phyloP scores from a whole-genome alignment of 345 rosid species.

The Eutrema japonicum region DNA sequence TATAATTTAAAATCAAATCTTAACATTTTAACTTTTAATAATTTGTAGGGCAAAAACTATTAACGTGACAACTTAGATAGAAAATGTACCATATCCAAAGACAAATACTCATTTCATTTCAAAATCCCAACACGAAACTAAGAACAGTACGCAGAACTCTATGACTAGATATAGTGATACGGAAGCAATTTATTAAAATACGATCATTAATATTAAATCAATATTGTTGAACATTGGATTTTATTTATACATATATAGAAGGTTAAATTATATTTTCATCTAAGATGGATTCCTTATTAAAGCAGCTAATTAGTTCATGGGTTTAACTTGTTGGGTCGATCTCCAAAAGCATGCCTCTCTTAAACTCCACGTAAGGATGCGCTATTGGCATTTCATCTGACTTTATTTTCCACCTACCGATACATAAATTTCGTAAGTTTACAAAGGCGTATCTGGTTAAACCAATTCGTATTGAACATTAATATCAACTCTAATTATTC shows the following conservation, averaged over 20 bases:
- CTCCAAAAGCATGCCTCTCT: conserved; percentile 64
- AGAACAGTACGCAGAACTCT: background rate
- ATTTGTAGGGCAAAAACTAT: background rate
- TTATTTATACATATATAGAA: background rate
- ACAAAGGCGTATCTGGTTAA: background rate
- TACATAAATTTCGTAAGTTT: background rate
- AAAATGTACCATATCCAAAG: background rate
- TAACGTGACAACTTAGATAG: background rate
- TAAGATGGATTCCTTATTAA: conserved; percentile 14
- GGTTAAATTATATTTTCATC: background rate
- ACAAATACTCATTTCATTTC: background rate
- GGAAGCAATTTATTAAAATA: background rate
- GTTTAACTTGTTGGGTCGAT: conserved; percentile 48
- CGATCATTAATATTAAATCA: background rate
- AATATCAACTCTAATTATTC: background rate
- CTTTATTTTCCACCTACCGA: conserved; percentile 69
- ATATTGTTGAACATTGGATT: background rate
- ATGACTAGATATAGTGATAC: conserved; percentile 2
- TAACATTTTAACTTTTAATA: background rate
- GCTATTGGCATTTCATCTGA: conserved; percentile 77
- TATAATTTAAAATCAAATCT: background rate
- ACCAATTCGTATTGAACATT: background rate
- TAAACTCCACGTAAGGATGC: conserved; percentile 80
- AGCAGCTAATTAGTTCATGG: background rate
- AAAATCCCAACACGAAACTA: conserved; percentile 5